Conservation (phyloP, 495 filamentous ascomycete species). For the Annulohypoxylon moriforme region DNA sequence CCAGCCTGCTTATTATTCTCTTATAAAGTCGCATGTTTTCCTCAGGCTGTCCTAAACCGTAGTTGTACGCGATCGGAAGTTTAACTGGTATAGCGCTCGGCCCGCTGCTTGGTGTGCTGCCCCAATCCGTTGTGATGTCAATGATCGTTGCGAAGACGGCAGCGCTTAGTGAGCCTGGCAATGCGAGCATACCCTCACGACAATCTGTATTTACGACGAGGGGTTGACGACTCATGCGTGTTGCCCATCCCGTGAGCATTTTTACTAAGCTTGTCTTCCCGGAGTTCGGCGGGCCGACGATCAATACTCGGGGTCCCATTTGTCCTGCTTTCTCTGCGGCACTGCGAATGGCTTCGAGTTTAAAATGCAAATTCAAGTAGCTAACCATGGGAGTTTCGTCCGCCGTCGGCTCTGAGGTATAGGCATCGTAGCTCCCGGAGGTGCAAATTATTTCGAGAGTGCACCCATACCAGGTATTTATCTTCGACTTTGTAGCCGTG, state of each 20-base stretch:
- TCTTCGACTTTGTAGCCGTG: slow-evolving; percentile 81
- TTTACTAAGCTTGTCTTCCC: slow-evolving; percentile 90
- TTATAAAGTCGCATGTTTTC: slow-evolving; percentile 78
- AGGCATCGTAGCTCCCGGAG: slow-evolving; percentile 58
- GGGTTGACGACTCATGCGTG: slow-evolving; percentile 78
- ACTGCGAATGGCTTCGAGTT: slow-evolving; percentile 74
- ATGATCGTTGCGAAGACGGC: slow-evolving; percentile 85
- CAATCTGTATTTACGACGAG: slow-evolving; percentile 89
- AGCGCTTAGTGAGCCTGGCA: slow-evolving; percentile 87
- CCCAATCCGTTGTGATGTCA: slow-evolving; percentile 92
- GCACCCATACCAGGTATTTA: slow-evolving; percentile 93
- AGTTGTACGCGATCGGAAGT: slow-evolving; percentile 91
- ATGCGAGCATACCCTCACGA: slow-evolving; percentile 82
- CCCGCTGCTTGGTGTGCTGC: slow-evolving; percentile 88
- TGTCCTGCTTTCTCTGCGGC: slow-evolving; percentile 60
- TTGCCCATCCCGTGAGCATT: slow-evolving; percentile 84
- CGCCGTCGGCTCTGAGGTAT: slow-evolving; percentile 76
- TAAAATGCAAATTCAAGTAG: slow-evolving; percentile 89
- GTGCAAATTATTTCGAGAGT: slow-evolving; percentile 75
- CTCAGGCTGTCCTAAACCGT: slow-evolving; percentile 79
- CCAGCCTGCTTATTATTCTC: slow-evolving; percentile 78
- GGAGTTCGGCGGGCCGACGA: slow-evolving; percentile 82
- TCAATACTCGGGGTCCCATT: slow-evolving; percentile 80
- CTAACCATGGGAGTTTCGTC: slow-evolving; percentile 87
- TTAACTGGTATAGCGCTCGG: slow-evolving; percentile 90